Base-by-base conservation (phyloP, 805 yeast species). In the Starmerella kuoi region DNA sequence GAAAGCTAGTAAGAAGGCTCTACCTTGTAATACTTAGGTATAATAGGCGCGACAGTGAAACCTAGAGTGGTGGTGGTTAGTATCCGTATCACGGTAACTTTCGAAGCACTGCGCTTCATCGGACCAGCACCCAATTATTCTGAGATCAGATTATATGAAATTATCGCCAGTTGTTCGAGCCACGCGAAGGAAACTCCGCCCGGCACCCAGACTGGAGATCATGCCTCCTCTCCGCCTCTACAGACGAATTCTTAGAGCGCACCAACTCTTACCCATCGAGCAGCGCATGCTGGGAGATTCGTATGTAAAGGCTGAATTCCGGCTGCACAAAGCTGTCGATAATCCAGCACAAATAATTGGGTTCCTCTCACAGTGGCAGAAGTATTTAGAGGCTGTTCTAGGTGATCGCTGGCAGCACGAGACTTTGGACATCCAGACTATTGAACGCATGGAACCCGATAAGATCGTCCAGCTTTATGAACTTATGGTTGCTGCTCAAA, bases 311-410 rank as follows among this genome's bases (percentile, higher is more conserved):
- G 73, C 78, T 27, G 99, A 91, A 63, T 91, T 91, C 66, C 76
- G 77, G 54, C 79, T 87, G 5, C 98, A 91, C 62, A 73, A 76
- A 46, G 61, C 66, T 37, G 72, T 79, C 5, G 95, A 85, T 50
- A 86, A 91, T 59, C 97, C 99, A 3, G 68, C 85, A 20, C 94
- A 88, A 56, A 85, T 91, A 26, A 86, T 91, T 9, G 98, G 96
- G 9, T 91, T 91, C 54, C 67, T 91, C 47, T 76, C 94, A 1
- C 79, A 84, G 46, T 91, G 99, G 99, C 98, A 91, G 61, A 59
- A 61, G 43, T 66, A 66, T 40, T 54, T 58, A 11, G 66, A 63
- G 50, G 50, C 55, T 23, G 52, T 57, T 47, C 56, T 49, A 43
- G 67, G 70, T 28, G 80, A 74, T 11, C 65, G 67, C 37, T 81